These are phyloP conservation scores for Stentor roeselii DNA, from an alignment of 73 alveolate species.

Conservation along the genomic window DNA sequence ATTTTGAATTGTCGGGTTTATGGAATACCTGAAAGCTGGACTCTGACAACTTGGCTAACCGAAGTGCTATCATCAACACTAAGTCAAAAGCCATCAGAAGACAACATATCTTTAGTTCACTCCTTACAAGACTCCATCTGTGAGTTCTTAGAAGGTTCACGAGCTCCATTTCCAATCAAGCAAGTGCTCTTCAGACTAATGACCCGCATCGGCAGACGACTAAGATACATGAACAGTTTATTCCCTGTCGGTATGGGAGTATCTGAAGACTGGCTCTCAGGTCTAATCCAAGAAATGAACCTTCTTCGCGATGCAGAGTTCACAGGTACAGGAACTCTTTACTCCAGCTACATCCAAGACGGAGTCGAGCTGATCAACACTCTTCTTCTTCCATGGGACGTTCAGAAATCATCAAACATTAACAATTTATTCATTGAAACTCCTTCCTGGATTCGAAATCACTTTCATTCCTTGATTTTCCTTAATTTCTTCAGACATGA, in stretches of 20 bases:
- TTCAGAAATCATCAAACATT: not conserved
- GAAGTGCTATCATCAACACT: not conserved
- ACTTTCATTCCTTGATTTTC: constrained; percentile 12
- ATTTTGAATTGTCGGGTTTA: constrained; percentile 57
- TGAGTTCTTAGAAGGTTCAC: constrained; percentile 12
- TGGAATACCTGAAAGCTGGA: constrained; percentile 67
- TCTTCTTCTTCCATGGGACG: constrained; percentile 12
- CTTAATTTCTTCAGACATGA: constrained; percentile 37
- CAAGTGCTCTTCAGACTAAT: constrained; percentile 13
- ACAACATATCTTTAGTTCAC: not conserved
- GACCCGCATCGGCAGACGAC: constrained; percentile 8
- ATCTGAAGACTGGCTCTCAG: constrained; percentile 8
- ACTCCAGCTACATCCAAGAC: constrained; percentile 22
- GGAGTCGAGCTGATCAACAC: constrained; percentile 14
- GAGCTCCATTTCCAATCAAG: not conserved
- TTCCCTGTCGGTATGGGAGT: constrained; percentile 6
- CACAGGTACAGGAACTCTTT: constrained; percentile 18
- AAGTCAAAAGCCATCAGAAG: not conserved
- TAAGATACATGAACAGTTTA: constrained; percentile 15
- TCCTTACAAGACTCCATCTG: constrained; percentile 9
- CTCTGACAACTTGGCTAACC: constrained; percentile 48
- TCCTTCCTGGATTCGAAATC: constrained; percentile 32
- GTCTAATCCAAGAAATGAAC: constrained; percentile 14
- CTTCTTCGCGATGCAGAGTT: not conserved
- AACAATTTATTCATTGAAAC: not conserved